phyloP scores from a whole-genome alignment of 352 stramenopile genomes.

The Phytophthora pini region DNA sequence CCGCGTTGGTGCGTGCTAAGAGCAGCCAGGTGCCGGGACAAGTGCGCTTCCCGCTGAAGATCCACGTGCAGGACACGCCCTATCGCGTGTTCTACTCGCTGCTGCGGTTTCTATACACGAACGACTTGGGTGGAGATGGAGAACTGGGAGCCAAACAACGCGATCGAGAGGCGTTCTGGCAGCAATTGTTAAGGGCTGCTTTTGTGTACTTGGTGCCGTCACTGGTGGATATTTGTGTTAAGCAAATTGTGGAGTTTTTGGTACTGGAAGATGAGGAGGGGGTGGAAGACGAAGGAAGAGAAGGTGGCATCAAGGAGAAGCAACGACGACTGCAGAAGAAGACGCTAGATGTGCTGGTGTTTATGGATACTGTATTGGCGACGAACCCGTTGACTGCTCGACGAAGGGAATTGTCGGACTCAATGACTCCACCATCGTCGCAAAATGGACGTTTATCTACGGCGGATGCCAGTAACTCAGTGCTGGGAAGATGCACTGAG shows the following conservation, averaged over 20 bases:
- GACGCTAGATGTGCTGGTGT: constrained; percentile 59
- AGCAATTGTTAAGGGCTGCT: constrained; percentile 67
- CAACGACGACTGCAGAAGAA: constrained; percentile 30
- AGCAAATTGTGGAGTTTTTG: constrained; percentile 43
- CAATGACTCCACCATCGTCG: constrained; percentile 19
- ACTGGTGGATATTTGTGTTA: constrained; percentile 69
- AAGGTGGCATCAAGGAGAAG: background rate
- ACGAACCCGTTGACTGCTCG: constrained; percentile 45
- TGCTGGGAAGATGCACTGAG: constrained; percentile 30
- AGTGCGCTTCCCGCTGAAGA: constrained; percentile 83
- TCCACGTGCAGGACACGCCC: constrained; percentile 83
- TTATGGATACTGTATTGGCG: constrained; percentile 61
- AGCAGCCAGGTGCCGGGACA: constrained; percentile 71
- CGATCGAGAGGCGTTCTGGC: constrained; percentile 63
- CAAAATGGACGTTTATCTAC: constrained; percentile 23
- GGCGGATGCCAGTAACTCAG: constrained; percentile 2
- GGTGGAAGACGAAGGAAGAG: constrained; percentile 2
- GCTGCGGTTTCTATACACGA: constrained; percentile 82
- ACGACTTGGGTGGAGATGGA: constrained; percentile 43
- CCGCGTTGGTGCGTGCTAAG: constrained; percentile 68
- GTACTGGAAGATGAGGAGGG: constrained; percentile 32
- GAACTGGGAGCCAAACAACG: background rate
- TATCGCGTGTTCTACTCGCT: constrained; percentile 75
- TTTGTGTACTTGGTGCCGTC: constrained; percentile 79
- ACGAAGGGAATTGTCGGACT: constrained; percentile 28